These are phyloP conservation scores for Ophiostoma pallidulum DNA, from an alignment of 2,329 filamentous ascomycete genomes.

Conservation along the genomic window DNA sequence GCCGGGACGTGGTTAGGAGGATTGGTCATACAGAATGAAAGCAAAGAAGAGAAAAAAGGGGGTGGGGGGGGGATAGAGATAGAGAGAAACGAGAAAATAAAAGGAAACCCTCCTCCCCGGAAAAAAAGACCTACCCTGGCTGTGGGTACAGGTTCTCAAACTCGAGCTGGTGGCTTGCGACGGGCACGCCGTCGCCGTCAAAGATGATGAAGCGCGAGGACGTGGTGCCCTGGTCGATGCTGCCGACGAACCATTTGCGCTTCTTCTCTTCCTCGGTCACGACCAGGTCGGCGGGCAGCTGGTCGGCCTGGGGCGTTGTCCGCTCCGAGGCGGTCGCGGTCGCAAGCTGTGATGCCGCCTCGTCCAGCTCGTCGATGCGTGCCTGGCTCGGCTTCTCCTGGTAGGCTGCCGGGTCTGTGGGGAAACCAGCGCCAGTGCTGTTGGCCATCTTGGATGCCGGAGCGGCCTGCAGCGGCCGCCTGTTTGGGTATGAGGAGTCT, in stretches of 20 bases:
- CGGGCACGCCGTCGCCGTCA: constrained; percentile 64
- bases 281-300: constrained; percentile 24
- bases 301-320: constrained; percentile 9
- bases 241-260: constrained; percentile 62
- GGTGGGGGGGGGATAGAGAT: too few relatives aligned
- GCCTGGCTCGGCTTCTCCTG: constrained; percentile 8
- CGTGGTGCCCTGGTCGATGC: constrained; percentile 86
- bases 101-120: too few relatives aligned
- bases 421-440: not conserved
- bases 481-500: not conserved
- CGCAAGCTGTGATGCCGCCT: constrained; percentile 7
- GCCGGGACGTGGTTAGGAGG: too few relatives aligned
- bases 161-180: constrained; percentile 78
- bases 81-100: not conserved
- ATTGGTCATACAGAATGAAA: too few relatives aligned
- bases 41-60: too few relatives aligned
- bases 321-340: constrained; percentile 9
- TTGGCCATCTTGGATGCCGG: constrained; percentile 7
- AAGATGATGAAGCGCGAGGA: constrained; percentile 88
- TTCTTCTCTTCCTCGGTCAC: constrained; percentile 25
- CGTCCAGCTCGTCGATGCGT: constrained; percentile 12
- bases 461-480: not conserved
- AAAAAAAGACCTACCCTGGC: constrained; percentile 60
- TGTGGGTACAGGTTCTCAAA: constrained; percentile 78
- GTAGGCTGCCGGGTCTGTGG: constrained; percentile 8